Evolutionary conservation across 2,329 filamentous ascomycete genomes (phyloP).

Genomic region (Pseudogymnoascus sp.): DNA sequence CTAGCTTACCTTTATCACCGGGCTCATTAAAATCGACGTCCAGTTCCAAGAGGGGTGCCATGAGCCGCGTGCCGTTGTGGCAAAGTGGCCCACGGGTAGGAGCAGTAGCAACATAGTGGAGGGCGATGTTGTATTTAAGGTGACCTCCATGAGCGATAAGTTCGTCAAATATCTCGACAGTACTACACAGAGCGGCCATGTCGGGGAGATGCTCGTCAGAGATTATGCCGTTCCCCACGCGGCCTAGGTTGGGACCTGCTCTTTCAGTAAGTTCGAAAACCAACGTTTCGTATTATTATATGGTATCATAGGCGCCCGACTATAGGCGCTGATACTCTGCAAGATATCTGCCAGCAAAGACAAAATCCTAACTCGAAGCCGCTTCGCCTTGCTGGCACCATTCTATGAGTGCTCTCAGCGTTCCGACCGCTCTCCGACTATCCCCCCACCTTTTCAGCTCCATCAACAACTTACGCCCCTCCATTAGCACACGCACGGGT

Average conservation of each 20-base stretch:
- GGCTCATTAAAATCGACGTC: not conserved
- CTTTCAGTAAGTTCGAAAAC: not conserved
- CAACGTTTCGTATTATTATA: not conserved
- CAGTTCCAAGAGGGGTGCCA: not conserved
- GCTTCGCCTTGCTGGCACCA: not conserved
- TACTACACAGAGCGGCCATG: not conserved
- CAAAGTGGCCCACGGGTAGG: not conserved
- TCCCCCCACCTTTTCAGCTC: conserved; percentile 19
- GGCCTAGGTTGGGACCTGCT: not conserved
- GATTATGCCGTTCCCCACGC: not conserved
- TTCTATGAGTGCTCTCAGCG: conserved; percentile 2
- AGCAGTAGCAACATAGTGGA: not conserved
- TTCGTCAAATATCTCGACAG: not conserved
- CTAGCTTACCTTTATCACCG: not conserved
- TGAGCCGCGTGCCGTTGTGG: not conserved
- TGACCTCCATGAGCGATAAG: not conserved
- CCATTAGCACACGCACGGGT: conserved; percentile 30
- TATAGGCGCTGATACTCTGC: not conserved
- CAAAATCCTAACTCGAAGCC: not conserved
- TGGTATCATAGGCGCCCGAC: not conserved
- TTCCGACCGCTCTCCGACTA: conserved; percentile 6
- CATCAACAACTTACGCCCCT: conserved; percentile 32
- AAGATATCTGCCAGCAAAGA: not conserved
- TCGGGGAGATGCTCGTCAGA: not conserved
- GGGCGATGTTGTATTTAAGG: not conserved